Conservation (phyloP, 2,329 filamentous ascomycete species). For the Fusarium sp. region DNA sequence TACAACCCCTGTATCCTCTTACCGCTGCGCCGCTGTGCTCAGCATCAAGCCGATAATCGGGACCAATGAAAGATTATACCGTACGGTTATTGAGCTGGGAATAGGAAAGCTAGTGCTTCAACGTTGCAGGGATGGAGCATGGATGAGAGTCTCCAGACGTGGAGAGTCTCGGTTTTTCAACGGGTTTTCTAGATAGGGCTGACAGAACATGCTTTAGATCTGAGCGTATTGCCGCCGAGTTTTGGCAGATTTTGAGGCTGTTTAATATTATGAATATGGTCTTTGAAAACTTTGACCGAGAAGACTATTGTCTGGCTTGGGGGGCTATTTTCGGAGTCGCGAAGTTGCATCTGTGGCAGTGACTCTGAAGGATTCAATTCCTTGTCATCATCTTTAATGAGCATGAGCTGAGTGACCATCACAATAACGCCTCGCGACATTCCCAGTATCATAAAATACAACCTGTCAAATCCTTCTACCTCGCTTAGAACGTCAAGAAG, state of each 20-base stretch:
- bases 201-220: not conserved
- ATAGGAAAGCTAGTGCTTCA: not conserved
- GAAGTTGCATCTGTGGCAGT: not conserved
- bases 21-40: not conserved
- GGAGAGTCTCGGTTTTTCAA: not conserved
- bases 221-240: not conserved
- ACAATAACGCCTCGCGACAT: not conserved
- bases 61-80: not conserved
- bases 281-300: too few relatives aligned
- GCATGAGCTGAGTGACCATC: not conserved
- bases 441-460: not conserved
- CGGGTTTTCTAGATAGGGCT: conserved; percentile 1
- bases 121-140: not conserved
- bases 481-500: not conserved
- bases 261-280: not conserved
- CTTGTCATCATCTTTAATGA: not conserved
- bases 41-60: not conserved
- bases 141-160: not conserved
- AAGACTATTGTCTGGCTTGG: too few relatives aligned
- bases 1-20: not conserved
- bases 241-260: not conserved
- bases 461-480: not conserved
- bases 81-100: not conserved
- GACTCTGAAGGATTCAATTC: conserved; percentile 2
- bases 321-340: not conserved